Evolutionary conservation across 345 rosid genomes (phyloP).

Genomic region (Toxicodendron radicans): DNA sequence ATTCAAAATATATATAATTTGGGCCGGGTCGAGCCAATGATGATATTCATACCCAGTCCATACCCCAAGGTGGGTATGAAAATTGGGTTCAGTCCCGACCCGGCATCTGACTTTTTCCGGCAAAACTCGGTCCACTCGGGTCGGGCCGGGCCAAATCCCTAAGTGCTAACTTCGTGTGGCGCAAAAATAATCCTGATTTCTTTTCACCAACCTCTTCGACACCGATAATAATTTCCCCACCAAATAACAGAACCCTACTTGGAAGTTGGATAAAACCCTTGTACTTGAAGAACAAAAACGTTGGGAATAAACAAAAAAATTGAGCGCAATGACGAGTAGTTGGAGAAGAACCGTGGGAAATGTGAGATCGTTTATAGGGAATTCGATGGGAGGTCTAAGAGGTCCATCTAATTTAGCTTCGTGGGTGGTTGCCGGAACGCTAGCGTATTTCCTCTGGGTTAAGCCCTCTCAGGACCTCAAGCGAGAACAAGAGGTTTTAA

Average conservation of each 20-base stretch:
- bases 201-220: no score
- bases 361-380: conserved; percentile 65
- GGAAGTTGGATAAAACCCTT: background rate
- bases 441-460: conserved; percentile 92
- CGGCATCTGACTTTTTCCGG: no score
- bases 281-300: background rate
- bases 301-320: background rate
- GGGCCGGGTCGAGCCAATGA: no score
- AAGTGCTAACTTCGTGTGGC: no score
- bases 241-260: conserved; percentile 2
- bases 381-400: conserved; percentile 84
- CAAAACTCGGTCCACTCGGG: no score
- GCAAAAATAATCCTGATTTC: no score
- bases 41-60: no score
- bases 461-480: conserved; percentile 88
- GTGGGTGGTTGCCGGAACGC: conserved; percentile 88
- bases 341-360: conserved; percentile 73
- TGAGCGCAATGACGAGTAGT: conserved; percentile 40
- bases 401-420: conserved; percentile 77
- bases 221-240: no score
- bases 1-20: no score
- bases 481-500: conserved; percentile 69
- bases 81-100: no score
- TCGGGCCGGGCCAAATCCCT: no score
- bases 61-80: no score